Evolutionary conservation across 1,284 basidiomycete genomes (phyloP).

Genomic region (Austroboletus novae-zelandiae): DNA sequence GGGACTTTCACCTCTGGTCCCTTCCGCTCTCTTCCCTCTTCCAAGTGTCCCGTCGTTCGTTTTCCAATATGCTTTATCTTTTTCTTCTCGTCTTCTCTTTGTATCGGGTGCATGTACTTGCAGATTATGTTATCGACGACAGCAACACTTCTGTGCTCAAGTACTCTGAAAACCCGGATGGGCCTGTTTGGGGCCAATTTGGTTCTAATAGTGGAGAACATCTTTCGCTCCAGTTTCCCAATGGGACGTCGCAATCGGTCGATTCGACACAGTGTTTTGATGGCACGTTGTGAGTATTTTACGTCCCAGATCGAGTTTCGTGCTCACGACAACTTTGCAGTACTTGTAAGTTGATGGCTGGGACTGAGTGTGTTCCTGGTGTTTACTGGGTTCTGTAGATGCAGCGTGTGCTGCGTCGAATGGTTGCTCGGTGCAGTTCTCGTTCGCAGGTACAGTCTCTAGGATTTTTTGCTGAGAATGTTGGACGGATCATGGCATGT

Average conservation of each 20-base stretch:
- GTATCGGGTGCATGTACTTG: slow-evolving; percentile 5
- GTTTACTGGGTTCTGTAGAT: slow-evolving; percentile 14
- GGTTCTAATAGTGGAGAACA: slow-evolving; percentile 22
- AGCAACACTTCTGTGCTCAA: slow-evolving; percentile 22
- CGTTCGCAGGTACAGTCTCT: slow-evolving; percentile 18
- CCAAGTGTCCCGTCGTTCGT: not conserved
- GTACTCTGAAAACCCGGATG: slow-evolving; percentile 26
- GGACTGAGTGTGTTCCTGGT: not conserved
- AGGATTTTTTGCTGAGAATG: not conserved
- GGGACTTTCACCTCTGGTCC: not conserved
- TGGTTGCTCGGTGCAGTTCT: slow-evolving; percentile 26
- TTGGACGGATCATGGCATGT: not conserved
- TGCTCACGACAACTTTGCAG: slow-evolving; percentile 13
- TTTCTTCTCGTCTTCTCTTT: not conserved
- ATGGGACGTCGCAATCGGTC: slow-evolving; percentile 22
- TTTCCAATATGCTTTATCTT: slow-evolving; percentile 8
- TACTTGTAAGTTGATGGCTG: slow-evolving; percentile 20
- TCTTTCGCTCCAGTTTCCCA: slow-evolving; percentile 21
- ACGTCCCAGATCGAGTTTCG: not conserved
- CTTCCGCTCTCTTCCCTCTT: slow-evolving; percentile 6
- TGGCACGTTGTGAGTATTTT: slow-evolving; percentile 25
- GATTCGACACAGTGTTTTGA: slow-evolving; percentile 23
- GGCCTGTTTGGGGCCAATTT: slow-evolving; percentile 27
- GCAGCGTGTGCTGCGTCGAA: slow-evolving; percentile 22
- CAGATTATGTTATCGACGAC: slow-evolving; percentile 28